Percentiles rank a stretch among this genome's conserved stretches.
phyloP scores from a whole-genome alignment of 208 protist species.

The Trypanosomatidae sp. region DNA sequence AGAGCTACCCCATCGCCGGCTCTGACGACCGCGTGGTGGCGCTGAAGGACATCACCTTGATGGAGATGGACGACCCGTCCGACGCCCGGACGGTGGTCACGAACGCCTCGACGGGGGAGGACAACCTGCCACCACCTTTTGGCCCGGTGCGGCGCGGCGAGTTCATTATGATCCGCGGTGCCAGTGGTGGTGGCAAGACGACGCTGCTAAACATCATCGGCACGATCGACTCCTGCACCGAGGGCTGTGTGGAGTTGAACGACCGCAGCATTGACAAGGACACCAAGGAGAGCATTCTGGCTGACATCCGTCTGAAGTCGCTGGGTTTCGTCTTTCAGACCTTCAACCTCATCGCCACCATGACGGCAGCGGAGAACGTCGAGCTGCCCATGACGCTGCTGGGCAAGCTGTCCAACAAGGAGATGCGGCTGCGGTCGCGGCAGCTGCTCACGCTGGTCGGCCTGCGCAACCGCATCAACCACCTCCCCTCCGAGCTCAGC shows the following conservation, averaged over 20 bases:
- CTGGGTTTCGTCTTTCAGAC: constrained; percentile 98
- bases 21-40: constrained; percentile 57
- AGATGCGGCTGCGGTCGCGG: constrained; percentile 83
- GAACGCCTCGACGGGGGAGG: neutral
- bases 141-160: constrained; percentile 89
- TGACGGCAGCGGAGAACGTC: constrained; percentile 97
- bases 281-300: constrained; percentile 77
- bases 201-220: constrained; percentile 95
- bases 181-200: constrained; percentile 97
- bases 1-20: constrained; percentile 65
- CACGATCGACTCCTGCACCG: constrained; percentile 87
- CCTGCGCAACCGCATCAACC: constrained; percentile 94
- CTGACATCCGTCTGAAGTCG: constrained; percentile 90
- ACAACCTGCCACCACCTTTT: constrained; percentile 39
- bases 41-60: constrained; percentile 65
- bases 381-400: constrained; percentile 97
- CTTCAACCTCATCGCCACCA: constrained; percentile 97
- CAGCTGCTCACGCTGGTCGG: constrained; percentile 94
- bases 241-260: constrained; percentile 88
- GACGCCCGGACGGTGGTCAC: neutral
- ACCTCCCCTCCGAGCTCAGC: constrained; percentile 96
- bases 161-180: constrained; percentile 97
- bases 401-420: no score
- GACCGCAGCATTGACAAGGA: constrained; percentile 43
- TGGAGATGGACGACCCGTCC: constrained; percentile 24